Conservation (phyloP, 441 rosid genomes). For the Erodium texanum region DNA sequence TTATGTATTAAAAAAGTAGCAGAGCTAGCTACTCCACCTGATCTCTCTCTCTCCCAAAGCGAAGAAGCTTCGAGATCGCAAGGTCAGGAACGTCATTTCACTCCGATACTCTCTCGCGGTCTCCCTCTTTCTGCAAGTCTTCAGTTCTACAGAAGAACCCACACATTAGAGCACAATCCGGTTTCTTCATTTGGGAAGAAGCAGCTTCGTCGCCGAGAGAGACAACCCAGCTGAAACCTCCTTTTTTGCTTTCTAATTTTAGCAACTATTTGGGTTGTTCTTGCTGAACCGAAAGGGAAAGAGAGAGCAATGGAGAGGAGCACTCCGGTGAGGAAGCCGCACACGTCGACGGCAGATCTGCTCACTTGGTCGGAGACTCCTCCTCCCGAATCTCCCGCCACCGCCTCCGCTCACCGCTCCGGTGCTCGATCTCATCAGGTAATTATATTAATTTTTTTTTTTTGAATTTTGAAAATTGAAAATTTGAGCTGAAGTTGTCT, state of each 20-base stretch:
- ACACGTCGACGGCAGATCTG: slow-evolving; percentile 71
- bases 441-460: background rate
- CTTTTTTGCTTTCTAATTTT: background rate
- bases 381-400: slow-evolving; percentile 29
- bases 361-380: slow-evolving; percentile 90
- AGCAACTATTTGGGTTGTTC: background rate
- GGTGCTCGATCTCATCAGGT: slow-evolving; percentile 59
- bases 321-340: slow-evolving; percentile 79
- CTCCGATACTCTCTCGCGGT: background rate
- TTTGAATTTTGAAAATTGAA: background rate
- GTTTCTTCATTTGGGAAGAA: too few relatives aligned
- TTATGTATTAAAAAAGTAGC: background rate
- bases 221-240: background rate
- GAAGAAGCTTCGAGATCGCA: background rate
- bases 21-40: background rate
- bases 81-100: background rate
- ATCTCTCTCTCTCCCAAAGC: background rate
- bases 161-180: background rate
- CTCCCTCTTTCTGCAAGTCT: background rate
- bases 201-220: background rate
- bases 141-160: background rate
- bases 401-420: slow-evolving; percentile 51
- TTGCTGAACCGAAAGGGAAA: background rate
- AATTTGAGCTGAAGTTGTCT: background rate
- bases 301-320: slow-evolving; percentile 62